Evolutionary conservation across 108 stramenopile genomes (phyloP).

Genomic region (Cyclotella cryptica): DNA sequence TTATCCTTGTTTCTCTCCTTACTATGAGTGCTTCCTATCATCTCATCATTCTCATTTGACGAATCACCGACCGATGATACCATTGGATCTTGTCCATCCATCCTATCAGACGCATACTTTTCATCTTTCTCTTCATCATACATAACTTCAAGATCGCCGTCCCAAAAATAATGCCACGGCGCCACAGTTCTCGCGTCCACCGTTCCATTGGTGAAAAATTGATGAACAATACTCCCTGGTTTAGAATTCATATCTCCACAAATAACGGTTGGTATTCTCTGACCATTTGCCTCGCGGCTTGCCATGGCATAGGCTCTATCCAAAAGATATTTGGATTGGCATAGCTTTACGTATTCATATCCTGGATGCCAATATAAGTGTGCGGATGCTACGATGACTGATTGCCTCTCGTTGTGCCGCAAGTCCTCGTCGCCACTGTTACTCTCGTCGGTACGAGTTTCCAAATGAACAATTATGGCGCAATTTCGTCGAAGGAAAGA

Average conservation of each 20-base stretch:
- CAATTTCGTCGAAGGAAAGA: conserved; percentile 79
- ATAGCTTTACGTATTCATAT: conserved; percentile 83
- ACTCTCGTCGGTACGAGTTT: conserved; percentile 2
- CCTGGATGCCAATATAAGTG: conserved; percentile 91
- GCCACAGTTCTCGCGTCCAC: conserved; percentile 80
- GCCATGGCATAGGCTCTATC: conserved; percentile 66
- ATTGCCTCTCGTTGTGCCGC: conserved; percentile 18
- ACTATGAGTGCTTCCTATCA: neutral
- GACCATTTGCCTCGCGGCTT: neutral
- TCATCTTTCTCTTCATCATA: conserved; percentile 26
- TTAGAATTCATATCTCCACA: conserved; percentile 88
- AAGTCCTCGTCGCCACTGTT: neutral
- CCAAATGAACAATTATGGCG: conserved; percentile 67
- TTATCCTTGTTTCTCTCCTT: neutral
- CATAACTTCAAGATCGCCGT: conserved; percentile 38
- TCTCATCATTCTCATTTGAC: neutral
- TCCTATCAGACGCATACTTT: conserved; percentile 15
- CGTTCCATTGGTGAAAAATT: conserved; percentile 59
- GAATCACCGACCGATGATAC: neutral
- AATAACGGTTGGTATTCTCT: conserved; percentile 54
- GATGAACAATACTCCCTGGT: conserved; percentile 70
- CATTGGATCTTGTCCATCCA: conserved; percentile 34
- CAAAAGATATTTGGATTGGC: conserved; percentile 67
- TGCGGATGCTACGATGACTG: conserved; percentile 66
- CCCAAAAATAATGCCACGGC: conserved; percentile 70